These are phyloP conservation scores for Gastrolobium bilobum DNA, from an alignment of 306 rosid species.

Conservation along the genomic window DNA sequence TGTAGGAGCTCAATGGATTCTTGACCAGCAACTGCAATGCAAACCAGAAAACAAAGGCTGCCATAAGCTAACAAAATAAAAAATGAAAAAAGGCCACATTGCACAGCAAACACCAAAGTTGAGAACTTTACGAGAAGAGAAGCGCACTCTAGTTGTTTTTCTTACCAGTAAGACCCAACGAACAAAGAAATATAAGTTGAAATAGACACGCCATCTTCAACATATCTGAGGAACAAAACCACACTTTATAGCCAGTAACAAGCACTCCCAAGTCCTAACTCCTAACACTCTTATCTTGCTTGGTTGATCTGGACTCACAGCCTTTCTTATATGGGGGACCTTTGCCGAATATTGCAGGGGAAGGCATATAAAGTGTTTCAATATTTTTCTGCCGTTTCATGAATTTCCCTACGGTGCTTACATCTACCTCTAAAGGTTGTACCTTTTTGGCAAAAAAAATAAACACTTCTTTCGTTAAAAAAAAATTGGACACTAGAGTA, in stretches of 20 bases:
- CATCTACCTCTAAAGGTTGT: neutral
- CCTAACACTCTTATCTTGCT: neutral
- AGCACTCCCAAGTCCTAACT: neutral
- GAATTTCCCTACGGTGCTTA: conserved; percentile 4
- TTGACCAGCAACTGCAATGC: conserved; percentile 67
- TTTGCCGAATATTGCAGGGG: conserved; percentile 25
- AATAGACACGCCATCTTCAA: conserved; percentile 55
- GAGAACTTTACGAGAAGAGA: conserved; percentile 18
- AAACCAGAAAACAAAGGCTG: conserved; percentile 31
- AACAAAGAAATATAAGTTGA: conserved; percentile 52
- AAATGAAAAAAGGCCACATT: conserved; percentile 7
- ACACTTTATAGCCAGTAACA: neutral
- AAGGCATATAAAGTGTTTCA: conserved; percentile 14
- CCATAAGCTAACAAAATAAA: neutral
- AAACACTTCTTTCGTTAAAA: neutral
- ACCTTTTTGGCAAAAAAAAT: neutral
- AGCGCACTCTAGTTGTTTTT: conserved; percentile 11
- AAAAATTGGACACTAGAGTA: too few species aligned
- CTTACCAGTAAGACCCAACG: conserved; percentile 64
- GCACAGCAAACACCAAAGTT: neutral
- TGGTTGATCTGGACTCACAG: too few species aligned
- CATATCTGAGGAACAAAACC: conserved; percentile 29
- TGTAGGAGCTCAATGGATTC: conserved; percentile 61
- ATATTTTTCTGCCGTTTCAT: conserved; percentile 1
- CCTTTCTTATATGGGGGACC: neutral